These are phyloP conservation scores for Trichoderma sp. DNA, from an alignment of 2,329 filamentous ascomycete genomes.

Conservation along the genomic window DNA sequence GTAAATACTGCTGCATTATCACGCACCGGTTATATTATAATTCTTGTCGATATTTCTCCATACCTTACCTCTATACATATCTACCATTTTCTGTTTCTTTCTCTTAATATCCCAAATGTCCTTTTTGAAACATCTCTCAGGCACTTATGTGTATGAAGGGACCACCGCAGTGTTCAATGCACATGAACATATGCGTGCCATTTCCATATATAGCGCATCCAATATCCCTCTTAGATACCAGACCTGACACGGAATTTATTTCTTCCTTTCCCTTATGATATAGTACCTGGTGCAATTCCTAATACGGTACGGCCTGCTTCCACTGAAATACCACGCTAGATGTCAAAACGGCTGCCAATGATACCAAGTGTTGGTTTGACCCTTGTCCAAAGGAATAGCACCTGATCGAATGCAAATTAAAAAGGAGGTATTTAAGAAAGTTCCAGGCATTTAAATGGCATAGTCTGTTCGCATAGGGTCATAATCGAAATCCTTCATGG, in stretches of 20 bases:
- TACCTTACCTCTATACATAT: neutral
- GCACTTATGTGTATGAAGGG: neutral
- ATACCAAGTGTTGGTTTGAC: neutral
- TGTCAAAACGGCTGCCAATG: neutral
- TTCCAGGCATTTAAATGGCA: neutral
- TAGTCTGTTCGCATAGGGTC: neutral
- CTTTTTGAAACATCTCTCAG: neutral
- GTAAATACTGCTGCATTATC: neutral
- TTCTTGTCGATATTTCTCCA: neutral
- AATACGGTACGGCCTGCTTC: neutral
- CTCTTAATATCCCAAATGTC: neutral
- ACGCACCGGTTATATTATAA: neutral
- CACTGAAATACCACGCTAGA: neutral
- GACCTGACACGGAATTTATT: neutral
- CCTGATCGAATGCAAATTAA: neutral
- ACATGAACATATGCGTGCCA: neutral
- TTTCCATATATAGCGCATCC: neutral
- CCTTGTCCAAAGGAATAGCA: neutral
- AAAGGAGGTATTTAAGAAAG: neutral
- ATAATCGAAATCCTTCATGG: neutral
- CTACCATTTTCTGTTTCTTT: neutral
- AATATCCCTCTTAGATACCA: neutral
- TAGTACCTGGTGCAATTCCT: neutral
- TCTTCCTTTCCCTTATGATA: neutral
- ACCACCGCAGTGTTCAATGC: neutral